Evolutionary conservation across 306 rosid genomes (phyloP), one percentile per base, ranked within the genome.

Genomic region (Inga laurina): DNA sequence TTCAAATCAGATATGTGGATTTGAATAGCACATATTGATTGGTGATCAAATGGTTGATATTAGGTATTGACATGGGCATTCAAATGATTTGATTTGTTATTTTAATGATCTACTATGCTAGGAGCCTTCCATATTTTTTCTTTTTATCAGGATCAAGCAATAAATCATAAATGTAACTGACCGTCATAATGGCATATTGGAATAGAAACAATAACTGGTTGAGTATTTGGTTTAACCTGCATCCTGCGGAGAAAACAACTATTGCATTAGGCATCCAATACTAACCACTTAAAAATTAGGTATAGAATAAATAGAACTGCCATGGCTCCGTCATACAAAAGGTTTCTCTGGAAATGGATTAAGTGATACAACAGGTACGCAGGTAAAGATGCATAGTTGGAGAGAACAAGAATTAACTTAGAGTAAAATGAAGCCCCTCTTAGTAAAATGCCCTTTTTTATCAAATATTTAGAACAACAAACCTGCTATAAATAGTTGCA

Each of bases 121-220:
- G 32, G 49, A 70, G 52, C 77, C 80, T 68, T 85, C 69, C 44
- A 49, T 49, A 8, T 49, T 37, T 14, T 48, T 61, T 4, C 48
- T 30, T 56, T 81, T 48, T 30, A 51, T 75, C 74, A 32, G 62
- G 51, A 64, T 39, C 68, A 79, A 80, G 24, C 81, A 65, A 79
- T 79, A 65, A 59, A 61, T 61, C 76, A 51, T 44, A 43, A 78
- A 84, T 64, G 82, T 73, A 81, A 83, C 94, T 86, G 69, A 95
- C 98, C 97, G 15, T 95, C 96, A 83, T 93, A 91, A 82, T 95
- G 97, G 86, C 95, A 92, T 86, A 92, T 87, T 61, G 99, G 97
- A 75, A 93, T 1, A 43, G 97, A 90, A 85, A 95, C 88, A 82
- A 93, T 91, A 84, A 90, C 89, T 10, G 98, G 98, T 81, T 90